Evolutionary conservation across 176 grass and related monocot species (phyloP).

Genomic region (Thalia dealbata): DNA sequence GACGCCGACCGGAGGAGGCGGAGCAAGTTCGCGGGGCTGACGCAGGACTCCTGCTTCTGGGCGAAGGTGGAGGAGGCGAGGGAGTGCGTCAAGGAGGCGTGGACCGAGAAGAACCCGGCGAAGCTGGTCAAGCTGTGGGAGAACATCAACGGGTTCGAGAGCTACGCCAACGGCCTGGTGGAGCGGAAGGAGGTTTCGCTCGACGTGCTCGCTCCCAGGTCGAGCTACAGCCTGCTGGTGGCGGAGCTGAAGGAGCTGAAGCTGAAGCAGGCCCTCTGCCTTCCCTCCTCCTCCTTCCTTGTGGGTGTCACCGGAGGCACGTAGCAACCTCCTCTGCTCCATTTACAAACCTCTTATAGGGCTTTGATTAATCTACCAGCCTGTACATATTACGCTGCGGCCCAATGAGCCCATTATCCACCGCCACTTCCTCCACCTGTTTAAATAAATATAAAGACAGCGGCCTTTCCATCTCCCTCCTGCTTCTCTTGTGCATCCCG

Average conservation of each 20-base stretch:
- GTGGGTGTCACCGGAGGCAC: conserved; percentile 1
- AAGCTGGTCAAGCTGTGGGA: conserved; percentile 27
- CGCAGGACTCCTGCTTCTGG: conserved; percentile 96
- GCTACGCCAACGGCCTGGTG: conserved; percentile 48
- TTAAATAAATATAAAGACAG: too few species aligned
- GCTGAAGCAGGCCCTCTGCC: conserved; percentile 16
- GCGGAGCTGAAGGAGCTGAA: conserved; percentile 67
- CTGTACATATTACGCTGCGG: too few species aligned
- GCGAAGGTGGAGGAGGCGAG: conserved; percentile 70
- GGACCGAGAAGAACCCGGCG: conserved; percentile 14
- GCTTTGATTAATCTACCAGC: too few species aligned
- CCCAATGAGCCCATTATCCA: too few species aligned
- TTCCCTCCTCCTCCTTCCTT: background rate
- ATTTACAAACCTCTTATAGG: too few species aligned
- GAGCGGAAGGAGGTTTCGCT: conserved; percentile 65
- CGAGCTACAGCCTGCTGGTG: conserved; percentile 66
- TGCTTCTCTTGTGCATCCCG: too few species aligned
- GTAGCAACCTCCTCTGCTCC: too few species aligned
- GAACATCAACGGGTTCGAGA: conserved; percentile 45
- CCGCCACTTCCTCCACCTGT: too few species aligned
- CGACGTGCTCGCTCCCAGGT: conserved; percentile 77
- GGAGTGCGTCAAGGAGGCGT: conserved; percentile 33
- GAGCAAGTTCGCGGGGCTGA: conserved; percentile 83
- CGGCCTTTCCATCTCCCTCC: too few species aligned
- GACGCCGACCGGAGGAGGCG: conserved; percentile 16